Percentiles rank a stretch among this genome's conserved stretches.
Evolutionary conservation across 2,329 filamentous ascomycete genomes (phyloP).

Genomic region (Colletotrichum sp.): DNA sequence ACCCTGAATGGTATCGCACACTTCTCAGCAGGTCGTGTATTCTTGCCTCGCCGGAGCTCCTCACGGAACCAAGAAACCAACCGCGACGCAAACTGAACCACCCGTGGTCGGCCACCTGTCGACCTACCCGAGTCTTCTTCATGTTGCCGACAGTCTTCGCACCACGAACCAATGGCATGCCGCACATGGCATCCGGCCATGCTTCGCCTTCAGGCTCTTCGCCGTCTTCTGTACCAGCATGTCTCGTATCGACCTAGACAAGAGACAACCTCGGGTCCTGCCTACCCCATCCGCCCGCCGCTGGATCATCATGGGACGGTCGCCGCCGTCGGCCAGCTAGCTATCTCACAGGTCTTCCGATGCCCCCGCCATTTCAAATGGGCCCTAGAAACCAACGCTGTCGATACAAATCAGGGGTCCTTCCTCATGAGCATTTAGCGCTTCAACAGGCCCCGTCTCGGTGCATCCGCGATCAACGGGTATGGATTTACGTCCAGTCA

Average conservation of each 20-base stretch:
- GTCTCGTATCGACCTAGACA: slow-evolving; percentile 8
- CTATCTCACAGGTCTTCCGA: not conserved
- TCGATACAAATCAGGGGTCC: slow-evolving; percentile 18
- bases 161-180: not conserved
- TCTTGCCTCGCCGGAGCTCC: not conserved
- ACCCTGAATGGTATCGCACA: not conserved
- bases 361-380: not conserved
- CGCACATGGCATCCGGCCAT: not conserved
- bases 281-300: not conserved
- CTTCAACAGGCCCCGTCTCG: slow-evolving; percentile 17
- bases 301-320: not conserved
- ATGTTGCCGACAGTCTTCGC: not conserved
- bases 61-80: not conserved
- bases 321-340: not conserved
- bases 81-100: not conserved
- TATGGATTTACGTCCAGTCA: not conserved
- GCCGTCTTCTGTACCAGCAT: not conserved
- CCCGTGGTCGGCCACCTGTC: not conserved
- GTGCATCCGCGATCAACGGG: slow-evolving; percentile 21
- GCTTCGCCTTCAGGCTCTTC: not conserved
- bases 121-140: not conserved
- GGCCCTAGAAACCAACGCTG: not conserved
- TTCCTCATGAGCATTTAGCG: slow-evolving; percentile 15
- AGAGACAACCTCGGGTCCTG: not conserved
- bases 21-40: not conserved